Conservation (phyloP, 129 eudicot species). For the Daucus carota region DH1_v3.0 NC_030382.2:31005001-31005500, state of each 20-base stretch:
- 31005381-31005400: neutral
- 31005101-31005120: constrained; percentile 65
- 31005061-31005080: neutral
- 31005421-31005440: constrained; percentile 1
- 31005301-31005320: constrained; percentile 82
- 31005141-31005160: constrained; percentile 76
- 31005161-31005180: constrained; percentile 7
- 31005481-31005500: constrained; percentile 71
- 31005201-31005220: constrained; percentile 10
- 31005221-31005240: constrained; percentile 11
- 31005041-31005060: neutral
- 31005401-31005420: neutral
- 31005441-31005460: constrained; percentile 6
- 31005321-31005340: constrained; percentile 94
- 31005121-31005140: constrained; percentile 80
- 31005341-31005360: neutral
- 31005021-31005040: neutral
- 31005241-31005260: constrained; percentile 90
- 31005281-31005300: constrained; percentile 61
- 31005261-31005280: constrained; percentile 68
- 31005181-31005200: no score
- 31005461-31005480: constrained; percentile 66
- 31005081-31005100: constrained; percentile 72
- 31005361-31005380: neutral
- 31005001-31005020: neutral